Percentiles rank a stretch among this genome's conserved stretches.
Conservation (phyloP, 768 basidiomycete genomes). For the Inosperma sp. region DNA sequence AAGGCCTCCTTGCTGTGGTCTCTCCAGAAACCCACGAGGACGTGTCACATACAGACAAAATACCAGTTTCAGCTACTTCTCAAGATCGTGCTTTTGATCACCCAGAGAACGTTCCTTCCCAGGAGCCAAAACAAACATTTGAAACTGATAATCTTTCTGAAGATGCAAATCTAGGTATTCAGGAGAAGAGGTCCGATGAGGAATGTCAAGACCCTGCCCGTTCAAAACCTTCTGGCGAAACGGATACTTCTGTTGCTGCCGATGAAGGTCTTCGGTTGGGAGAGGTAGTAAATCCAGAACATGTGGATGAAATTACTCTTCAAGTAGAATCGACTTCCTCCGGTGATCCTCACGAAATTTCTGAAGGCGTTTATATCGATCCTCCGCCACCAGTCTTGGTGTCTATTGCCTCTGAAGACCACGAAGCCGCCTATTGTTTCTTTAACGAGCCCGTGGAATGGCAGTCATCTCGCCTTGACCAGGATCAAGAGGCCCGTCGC, state of each 20-base stretch:
- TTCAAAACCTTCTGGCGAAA: not conserved
- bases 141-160: slow-evolving; percentile 1
- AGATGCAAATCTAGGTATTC: not conserved
- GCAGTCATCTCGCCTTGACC: slow-evolving; percentile 23
- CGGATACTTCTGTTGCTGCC: not conserved
- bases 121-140: not conserved
- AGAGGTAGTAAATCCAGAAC: slow-evolving; percentile 8
- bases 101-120: not conserved
- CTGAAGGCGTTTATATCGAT: slow-evolving; percentile 68
- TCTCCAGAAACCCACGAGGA: not conserved
- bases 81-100: not conserved
- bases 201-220: not conserved
- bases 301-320: not conserved
- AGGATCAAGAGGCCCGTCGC: slow-evolving; percentile 18
- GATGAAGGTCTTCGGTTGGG: not conserved
- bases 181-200: not conserved
- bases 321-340: slow-evolving; percentile 15
- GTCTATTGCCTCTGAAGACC: slow-evolving; percentile 35
- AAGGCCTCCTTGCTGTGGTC: not conserved
- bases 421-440: slow-evolving; percentile 39
- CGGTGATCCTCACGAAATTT: slow-evolving; percentile 54
- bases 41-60: not conserved
- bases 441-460: slow-evolving; percentile 50
- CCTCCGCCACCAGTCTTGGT: slow-evolving; percentile 68
- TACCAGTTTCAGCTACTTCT: not conserved